Evolutionary conservation across 2,329 filamentous ascomycete genomes (phyloP), one percentile per base, ranked within the genome.

Genomic region (Massarina eburnea): DNA sequence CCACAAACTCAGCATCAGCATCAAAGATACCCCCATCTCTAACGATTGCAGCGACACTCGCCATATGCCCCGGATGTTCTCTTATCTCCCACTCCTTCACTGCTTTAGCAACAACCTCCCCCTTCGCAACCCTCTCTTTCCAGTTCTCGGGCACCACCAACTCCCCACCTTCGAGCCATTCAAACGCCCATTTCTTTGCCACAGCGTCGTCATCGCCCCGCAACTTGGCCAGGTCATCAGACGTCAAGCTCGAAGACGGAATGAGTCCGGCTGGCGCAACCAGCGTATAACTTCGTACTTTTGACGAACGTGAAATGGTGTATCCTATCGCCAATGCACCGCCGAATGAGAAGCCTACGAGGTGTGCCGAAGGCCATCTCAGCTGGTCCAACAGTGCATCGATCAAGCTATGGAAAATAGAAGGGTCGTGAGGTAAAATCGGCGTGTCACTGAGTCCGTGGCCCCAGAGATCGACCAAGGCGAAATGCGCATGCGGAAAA

Each of bases 401-500:
- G 0, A 81, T 43, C 3, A 76, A 55, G 0, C 14, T 14, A 36
- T 77, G 72, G 45, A 81, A 80, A 1, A 80, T 48, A 0, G 43
- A 30, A 0, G 72, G 51, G 0, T 63, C 64, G 41, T 80, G 76
- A 0, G 77, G 54, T 0, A 56, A 22, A 1, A 75, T 2, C 0
- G 78, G 78, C 0, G 77, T 80, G 5, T 75, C 73, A 21, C 66
- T 73, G n/a, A 81, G 59, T 0, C 78, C 78, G 40, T 81, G 79
- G 22, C 79, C 79, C 76, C 76, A 81, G 9, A 76, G 70, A 44
- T 81, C 79, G 12, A 78, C 15, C 1, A 79, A 60, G 0, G 76
- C 72, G 24, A 74, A 64, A 9, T 75, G 65, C 0, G 75, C 58
- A 0, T 52, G 20, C 0, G 76, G 71, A 36, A 71, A 73, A 0